These are phyloP conservation scores for Penicillium sp. DNA, from an alignment of 2,329 filamentous ascomycete species.

Conservation along the genomic window DNA sequence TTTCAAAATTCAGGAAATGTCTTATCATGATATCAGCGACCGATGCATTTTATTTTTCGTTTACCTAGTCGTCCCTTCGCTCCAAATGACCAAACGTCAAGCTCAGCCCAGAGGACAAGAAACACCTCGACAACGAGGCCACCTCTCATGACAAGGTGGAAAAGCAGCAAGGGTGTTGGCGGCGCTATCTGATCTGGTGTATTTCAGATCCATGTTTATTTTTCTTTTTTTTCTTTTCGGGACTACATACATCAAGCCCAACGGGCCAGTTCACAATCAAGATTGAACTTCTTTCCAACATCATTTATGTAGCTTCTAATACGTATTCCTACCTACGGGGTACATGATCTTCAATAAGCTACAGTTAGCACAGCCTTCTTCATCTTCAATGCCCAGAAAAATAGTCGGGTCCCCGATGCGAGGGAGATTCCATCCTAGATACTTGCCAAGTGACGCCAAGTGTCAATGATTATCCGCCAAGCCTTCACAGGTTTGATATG, in stretches of 20 bases:
- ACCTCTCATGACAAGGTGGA: conserved; percentile 6
- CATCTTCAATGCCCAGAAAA: conserved; percentile 16
- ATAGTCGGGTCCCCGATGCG: conserved; percentile 16
- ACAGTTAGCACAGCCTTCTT: conserved; percentile 13
- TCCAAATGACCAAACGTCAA: conserved; percentile 9
- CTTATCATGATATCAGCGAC: conserved; percentile 19
- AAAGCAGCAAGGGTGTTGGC: conserved; percentile 19
- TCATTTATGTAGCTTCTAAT: no score
- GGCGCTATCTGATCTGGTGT: conserved; percentile 21
- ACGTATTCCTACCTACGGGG: no score
- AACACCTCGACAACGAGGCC: conserved; percentile 1
- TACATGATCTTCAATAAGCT: no score
- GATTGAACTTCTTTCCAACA: neutral
- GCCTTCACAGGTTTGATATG: conserved; percentile 27
- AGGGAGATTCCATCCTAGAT: conserved; percentile 22
- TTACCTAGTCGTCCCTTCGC: conserved; percentile 11
- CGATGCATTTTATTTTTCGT: conserved; percentile 14
- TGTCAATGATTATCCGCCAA: conserved; percentile 27
- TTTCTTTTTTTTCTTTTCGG: conserved; percentile 3
- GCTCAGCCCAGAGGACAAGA: conserved; percentile 5
- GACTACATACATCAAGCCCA: conserved; percentile 7
- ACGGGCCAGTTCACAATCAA: conserved; percentile 14
- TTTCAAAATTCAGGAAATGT: conserved; percentile 8
- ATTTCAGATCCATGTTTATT: conserved; percentile 4
- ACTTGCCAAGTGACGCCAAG: conserved; percentile 28